A percentile compares a stretch with the other conserved stretches of the same genome.
These are phyloP conservation scores for Geotrichum aggregatum DNA, from an alignment of 1,139 yeast species.

Conservation along the genomic window DNA sequence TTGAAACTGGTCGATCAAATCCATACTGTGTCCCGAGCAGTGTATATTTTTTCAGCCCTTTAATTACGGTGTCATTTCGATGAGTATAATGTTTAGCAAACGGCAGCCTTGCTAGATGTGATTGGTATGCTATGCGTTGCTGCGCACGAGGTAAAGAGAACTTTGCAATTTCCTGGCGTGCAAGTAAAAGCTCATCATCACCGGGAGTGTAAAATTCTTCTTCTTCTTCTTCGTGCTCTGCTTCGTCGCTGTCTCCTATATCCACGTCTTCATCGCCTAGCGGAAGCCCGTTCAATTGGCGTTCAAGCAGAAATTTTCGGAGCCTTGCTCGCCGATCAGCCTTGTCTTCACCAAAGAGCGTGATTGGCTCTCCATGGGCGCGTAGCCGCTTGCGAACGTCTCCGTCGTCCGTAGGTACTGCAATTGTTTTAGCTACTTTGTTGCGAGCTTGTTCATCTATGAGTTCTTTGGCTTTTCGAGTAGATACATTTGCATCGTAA, in stretches of 20 bases:
- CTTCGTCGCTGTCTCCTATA: constrained; percentile 32
- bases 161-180: constrained; percentile 51
- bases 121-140: constrained; percentile 42
- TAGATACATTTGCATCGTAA: constrained; percentile 15
- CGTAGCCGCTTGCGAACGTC: constrained; percentile 52
- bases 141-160: constrained; percentile 50
- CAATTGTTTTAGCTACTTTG: constrained; percentile 29
- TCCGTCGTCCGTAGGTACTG: constrained; percentile 61
- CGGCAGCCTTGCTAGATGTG: constrained; percentile 26
- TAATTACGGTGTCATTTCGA: constrained; percentile 47
- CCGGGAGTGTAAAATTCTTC: constrained; percentile 90
- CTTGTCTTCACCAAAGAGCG: constrained; percentile 56
- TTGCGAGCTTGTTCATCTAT: constrained; percentile 29
- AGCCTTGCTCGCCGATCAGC: constrained; percentile 60
- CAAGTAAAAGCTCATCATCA: constrained; percentile 48
- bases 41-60: constrained; percentile 41
- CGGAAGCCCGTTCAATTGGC: constrained; percentile 27
- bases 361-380: constrained; percentile 55
- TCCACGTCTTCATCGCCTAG: constrained; percentile 29
- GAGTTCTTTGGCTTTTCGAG: constrained; percentile 27
- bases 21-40: constrained; percentile 68
- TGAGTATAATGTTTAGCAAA: constrained; percentile 40
- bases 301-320: constrained; percentile 39
- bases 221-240: constrained; percentile 50
- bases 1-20: constrained; percentile 64